A percentile compares a stretch with the other conserved stretches of the same genome.
These are phyloP conservation scores for Biscutella laevigata DNA, from an alignment of 441 rosid genomes.

Conservation along the genomic window DNA sequence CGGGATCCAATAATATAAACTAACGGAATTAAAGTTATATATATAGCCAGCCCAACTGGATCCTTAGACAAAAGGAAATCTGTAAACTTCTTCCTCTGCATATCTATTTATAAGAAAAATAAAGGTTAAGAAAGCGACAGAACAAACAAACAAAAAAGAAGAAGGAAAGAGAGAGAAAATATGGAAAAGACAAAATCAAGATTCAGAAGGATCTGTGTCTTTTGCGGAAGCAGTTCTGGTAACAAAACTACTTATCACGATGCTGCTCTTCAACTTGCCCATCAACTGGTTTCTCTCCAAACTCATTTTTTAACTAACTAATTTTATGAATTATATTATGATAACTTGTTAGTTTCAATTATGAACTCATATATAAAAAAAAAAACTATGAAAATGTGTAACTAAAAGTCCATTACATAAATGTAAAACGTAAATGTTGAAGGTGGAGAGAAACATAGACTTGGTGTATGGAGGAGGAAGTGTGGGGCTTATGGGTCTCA, in stretches of 20 bases:
- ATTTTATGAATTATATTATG: background rate
- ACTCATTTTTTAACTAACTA: background rate
- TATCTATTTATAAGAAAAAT: background rate
- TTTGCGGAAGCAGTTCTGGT: slow-evolving; percentile 89
- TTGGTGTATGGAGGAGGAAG: slow-evolving; percentile 77
- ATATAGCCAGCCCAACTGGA: slow-evolving; percentile 18
- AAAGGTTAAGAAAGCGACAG: slow-evolving; percentile 17
- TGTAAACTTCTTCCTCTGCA: slow-evolving; percentile 15
- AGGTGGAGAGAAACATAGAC: slow-evolving; percentile 63
- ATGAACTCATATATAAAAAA: background rate
- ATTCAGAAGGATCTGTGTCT: slow-evolving; percentile 78
- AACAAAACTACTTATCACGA: slow-evolving; percentile 81
- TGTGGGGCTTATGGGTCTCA: slow-evolving; percentile 65
- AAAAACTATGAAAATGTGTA: background rate
- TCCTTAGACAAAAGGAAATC: slow-evolving; percentile 12
- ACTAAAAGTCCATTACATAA: slow-evolving; percentile 9
- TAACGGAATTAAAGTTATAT: slow-evolving; percentile 6
- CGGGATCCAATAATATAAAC: slow-evolving; percentile 16
- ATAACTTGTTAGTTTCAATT: background rate
- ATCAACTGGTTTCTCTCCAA: slow-evolving; percentile 48
- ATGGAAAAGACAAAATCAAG: slow-evolving; percentile 62
- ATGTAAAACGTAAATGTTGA: slow-evolving; percentile 14
- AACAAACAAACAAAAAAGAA: background rate
- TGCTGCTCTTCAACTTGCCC: slow-evolving; percentile 77
- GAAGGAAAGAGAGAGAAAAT: slow-evolving; percentile 22